Base-by-base conservation (phyloP, 2,329 filamentous ascomycete genomes). In the Pseudogymnoascus sp. region DNA sequence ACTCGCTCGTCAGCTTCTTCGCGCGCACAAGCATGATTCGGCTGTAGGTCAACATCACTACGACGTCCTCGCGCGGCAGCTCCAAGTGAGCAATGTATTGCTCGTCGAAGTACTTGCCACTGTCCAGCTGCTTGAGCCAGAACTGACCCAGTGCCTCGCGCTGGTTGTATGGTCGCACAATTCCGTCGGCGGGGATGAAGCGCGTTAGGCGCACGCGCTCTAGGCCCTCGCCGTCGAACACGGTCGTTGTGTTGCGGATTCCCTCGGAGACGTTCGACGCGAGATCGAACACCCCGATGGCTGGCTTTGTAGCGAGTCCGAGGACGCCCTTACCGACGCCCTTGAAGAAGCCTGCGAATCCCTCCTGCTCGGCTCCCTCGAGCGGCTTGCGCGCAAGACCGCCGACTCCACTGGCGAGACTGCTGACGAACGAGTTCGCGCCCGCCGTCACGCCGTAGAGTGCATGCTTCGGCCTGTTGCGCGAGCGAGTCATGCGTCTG, bases 41-140 rank as follows among this genome's bases (percentile, higher is more conserved):
- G 67, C 85, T 83, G 74, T 90, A 95, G 8, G 90, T 97, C 65
- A 99, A 83, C 85, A 97, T 91, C 59, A 93, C 89, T 63, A 93
- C 87, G 81, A 92, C 89, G 73, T 96, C 93, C 74, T 95, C 91
- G 65, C 88, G 86, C 10, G 91, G 90, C 25, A 99, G 84, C 76
- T 99, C 93, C 4, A 99, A 81, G 73, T 99, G 96, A 4, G 93
- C 96, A 74, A 99, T 95, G 78, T 99, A 99, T 73, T 91, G 85
- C 76, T 99, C 95, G 77, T 96, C 89, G 83, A 99, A 99, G 81
- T 93, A 97, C 75, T 93, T 95, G 66, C 95, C 95, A 68, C 97
- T 95, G 77, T 99, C 95, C 10, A 96, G 87, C 64, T 96, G 96
- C 82, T 99, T 99, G 67, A 99, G 87, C 96, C 95, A 99, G 80